Conservation (phyloP, 352 stramenopile species). For the Globisporangium recalcitrans region DNA sequence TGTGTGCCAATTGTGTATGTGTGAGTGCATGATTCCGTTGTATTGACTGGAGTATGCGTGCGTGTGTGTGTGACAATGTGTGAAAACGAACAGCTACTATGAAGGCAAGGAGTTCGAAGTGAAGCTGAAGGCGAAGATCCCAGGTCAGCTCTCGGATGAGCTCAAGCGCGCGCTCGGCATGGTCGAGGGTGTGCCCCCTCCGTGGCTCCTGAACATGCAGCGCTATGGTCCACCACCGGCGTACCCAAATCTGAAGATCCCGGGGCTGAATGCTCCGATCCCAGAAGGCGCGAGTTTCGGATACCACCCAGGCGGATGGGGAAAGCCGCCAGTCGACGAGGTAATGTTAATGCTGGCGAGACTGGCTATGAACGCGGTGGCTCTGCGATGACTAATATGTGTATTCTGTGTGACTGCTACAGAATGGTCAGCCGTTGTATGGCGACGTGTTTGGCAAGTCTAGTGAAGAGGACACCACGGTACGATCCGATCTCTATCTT, state of each 20-base stretch:
- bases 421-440: slow-evolving; percentile 93
- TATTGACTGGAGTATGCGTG: not conserved
- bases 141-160: slow-evolving; percentile 85
- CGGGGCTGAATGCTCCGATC: slow-evolving; percentile 96
- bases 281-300: slow-evolving; percentile 92
- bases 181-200: slow-evolving; percentile 88
- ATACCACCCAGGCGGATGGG: slow-evolving; percentile 96
- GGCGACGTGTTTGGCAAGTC: slow-evolving; percentile 93
- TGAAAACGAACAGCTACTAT: slow-evolving; percentile 87
- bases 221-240: slow-evolving; percentile 95
- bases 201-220: slow-evolving; percentile 99
- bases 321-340: slow-evolving; percentile 96
- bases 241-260: slow-evolving; percentile 96
- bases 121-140: slow-evolving; percentile 87
- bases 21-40: slow-evolving; percentile 25
- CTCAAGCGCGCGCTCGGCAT: slow-evolving; percentile 93
- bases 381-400: not conserved
- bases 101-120: slow-evolving; percentile 97
- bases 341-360: not conserved
- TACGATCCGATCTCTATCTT: slow-evolving; percentile 9
- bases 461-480: slow-evolving; percentile 23
- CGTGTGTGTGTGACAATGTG: not conserved
- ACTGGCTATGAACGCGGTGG: not conserved
- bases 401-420: not conserved
- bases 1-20: not conserved